Conservation (phyloP, 352 stramenopile species). For the Globisporangium perplexum region DNA sequence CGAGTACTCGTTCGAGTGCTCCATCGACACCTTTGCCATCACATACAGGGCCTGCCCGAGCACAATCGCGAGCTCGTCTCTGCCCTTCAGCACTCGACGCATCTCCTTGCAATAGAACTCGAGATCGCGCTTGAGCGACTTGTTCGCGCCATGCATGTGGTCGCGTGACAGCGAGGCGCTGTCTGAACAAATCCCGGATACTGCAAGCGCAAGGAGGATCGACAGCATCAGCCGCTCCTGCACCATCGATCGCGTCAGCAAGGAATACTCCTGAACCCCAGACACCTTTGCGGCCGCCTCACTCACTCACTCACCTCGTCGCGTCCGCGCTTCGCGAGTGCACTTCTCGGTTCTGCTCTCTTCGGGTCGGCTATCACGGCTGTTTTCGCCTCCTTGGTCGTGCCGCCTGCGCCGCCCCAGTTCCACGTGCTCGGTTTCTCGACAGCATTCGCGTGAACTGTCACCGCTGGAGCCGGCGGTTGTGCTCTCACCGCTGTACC, state of each 20-base stretch:
- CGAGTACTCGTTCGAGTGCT: conserved; percentile 40
- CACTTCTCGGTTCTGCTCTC: neutral
- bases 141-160: conserved; percentile 14
- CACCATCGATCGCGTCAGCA: neutral
- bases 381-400: neutral
- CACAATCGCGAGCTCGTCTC: conserved; percentile 21
- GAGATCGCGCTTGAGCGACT: conserved; percentile 55
- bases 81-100: conserved; percentile 19
- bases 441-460: neutral
- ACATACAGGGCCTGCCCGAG: conserved; percentile 38
- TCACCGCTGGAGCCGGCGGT: neutral
- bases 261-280: neutral
- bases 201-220: conserved; percentile 22
- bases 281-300: neutral
- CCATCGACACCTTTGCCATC: conserved; percentile 39
- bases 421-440: conserved; percentile 11
- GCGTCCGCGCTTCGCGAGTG: conserved; percentile 1
- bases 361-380: neutral
- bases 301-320: conserved; percentile 6
- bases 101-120: conserved; percentile 82
- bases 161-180: neutral
- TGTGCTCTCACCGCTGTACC: neutral
- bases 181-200: conserved; percentile 23
- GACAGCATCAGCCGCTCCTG: conserved; percentile 24
- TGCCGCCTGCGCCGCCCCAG: conserved; percentile 1